Conservation (phyloP, 805 yeast species). For the Barnettozyma wickerhamii region DNA sequence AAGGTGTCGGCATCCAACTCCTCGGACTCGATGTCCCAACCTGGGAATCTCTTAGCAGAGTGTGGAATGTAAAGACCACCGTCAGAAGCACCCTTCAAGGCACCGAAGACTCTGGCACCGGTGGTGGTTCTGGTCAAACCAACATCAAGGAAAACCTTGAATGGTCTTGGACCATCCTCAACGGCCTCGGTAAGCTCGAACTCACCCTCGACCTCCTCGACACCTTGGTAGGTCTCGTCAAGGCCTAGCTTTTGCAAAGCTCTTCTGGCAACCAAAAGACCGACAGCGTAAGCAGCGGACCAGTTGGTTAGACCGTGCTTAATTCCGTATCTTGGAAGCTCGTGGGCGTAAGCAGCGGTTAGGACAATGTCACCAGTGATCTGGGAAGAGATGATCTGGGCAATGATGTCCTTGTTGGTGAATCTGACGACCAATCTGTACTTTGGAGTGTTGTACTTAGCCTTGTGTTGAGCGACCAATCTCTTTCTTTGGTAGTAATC, state of each 20-base stretch:
- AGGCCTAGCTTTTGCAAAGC: conserved; percentile 95
- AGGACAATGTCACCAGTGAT: conserved; percentile 95
- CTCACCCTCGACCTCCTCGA: conserved; percentile 99
- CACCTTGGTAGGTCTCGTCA: conserved; percentile 98
- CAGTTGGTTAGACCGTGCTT: conserved; percentile 99
- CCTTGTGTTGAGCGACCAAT: conserved; percentile 99
- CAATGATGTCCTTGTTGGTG: conserved; percentile 99
- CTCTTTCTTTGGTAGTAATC: conserved; percentile 99
- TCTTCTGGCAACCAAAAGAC: conserved; percentile 98
- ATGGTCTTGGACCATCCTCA: conserved; percentile 99
- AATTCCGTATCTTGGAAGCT: conserved; percentile 97
- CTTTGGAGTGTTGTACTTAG: conserved; percentile 99
- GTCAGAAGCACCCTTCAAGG: conserved; percentile 99
- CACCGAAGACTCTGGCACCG: conserved; percentile 99
- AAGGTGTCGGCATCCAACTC: conserved; percentile 96
- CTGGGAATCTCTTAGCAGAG: conserved; percentile 99
- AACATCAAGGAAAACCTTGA: conserved; percentile 98
- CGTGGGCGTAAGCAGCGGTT: conserved; percentile 98
- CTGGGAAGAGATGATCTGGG: conserved; percentile 95
- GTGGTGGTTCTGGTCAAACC: conserved; percentile 99
- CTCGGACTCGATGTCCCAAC: conserved; percentile 98
- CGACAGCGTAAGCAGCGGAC: conserved; percentile 99
- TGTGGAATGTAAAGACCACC: conserved; percentile 99
- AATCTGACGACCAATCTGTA: conserved; percentile 99
- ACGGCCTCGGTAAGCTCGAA: conserved; percentile 97